Evolutionary conservation across 2,329 filamentous ascomycete genomes (phyloP), one percentile per base, ranked within the genome.

Genomic region (Fusarium sp.): DNA sequence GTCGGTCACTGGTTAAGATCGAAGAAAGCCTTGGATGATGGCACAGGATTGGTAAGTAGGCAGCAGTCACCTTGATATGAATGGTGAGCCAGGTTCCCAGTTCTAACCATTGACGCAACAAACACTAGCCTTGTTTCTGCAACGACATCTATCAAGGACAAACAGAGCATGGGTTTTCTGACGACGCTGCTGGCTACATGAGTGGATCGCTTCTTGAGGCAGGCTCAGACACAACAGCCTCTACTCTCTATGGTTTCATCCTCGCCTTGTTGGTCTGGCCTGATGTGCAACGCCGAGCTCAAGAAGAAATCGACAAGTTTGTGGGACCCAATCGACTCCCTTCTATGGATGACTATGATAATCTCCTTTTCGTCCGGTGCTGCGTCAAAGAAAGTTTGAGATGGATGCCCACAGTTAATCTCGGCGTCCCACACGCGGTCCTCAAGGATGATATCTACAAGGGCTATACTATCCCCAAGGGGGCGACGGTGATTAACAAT

Each of bases 251-350:
- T 10, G 79, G 76, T 66, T 75, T 81, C 12, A 75, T 85, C 2
- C 77, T 84, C 18, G 86, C 86, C 6, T 85, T 88, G 84, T 69
- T 80, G 0, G 67, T 84, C 1, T 78, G 81, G 15, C 78, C 78
- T 2, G 78, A 78, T 1, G 82, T 85, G 0, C 84, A 86, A 63
- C 81, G 73, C 62, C 76, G 73, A 39, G 83, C 80, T 0, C 82
- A 83, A 39, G 67, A 70, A 0, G 81, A 84, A 47, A 78, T 88
- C 4, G 83, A 86, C 46, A 56, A 74, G 0, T 78, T 86, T 2
- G 76, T 85, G 23, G 84, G 85, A 3, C 36, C 69, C 0, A 74
- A 80, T 12, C 77, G 85, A 3, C 60, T 85, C 3, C 86, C 86
- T 0, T 76, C 70, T 3, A 79, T 83, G 66, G 71, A 80, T 0